phyloP scores from a whole-genome alignment of 495 filamentous ascomycete species.

The Amniculicola lignicola region DNA sequence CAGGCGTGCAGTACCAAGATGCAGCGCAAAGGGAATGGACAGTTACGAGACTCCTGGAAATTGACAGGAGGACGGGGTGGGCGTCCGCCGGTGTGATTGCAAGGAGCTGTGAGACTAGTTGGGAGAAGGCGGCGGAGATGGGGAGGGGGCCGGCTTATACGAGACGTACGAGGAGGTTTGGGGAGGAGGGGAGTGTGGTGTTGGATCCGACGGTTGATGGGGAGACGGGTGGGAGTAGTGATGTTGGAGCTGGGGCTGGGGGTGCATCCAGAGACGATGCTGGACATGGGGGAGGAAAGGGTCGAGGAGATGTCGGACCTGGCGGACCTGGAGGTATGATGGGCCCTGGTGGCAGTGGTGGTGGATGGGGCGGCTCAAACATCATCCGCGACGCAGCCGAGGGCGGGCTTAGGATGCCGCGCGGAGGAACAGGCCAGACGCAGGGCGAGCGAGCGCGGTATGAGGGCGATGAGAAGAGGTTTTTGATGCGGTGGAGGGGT shows the following conservation, averaged over 20 bases:
- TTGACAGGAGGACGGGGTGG: slow-evolving; percentile 82
- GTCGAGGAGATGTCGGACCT: slow-evolving; percentile 36
- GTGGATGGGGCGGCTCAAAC: too few relatives aligned
- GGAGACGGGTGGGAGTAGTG: slow-evolving; percentile 26
- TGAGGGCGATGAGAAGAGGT: slow-evolving; percentile 50
- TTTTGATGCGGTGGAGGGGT: slow-evolving; percentile 47
- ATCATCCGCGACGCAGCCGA: too few relatives aligned
- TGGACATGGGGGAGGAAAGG: slow-evolving; percentile 23
- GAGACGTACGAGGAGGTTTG: slow-evolving; percentile 32
- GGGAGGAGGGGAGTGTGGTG: slow-evolving; percentile 39
- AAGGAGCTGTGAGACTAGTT: slow-evolving; percentile 75
- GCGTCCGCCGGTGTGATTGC: slow-evolving; percentile 76
- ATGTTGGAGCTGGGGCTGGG: slow-evolving; percentile 31
- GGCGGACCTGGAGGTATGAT: too few relatives aligned
- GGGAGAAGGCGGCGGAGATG: slow-evolving; percentile 66
- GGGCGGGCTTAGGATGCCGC: too few relatives aligned
- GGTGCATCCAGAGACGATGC: neutral
- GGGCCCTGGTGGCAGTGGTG: too few relatives aligned
- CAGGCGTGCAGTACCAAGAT: slow-evolving; percentile 76
- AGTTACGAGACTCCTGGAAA: slow-evolving; percentile 66
- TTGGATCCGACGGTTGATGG: slow-evolving; percentile 32
- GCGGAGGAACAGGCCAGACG: too few relatives aligned
- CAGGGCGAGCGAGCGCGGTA: too few relatives aligned
- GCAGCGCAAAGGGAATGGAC: slow-evolving; percentile 71
- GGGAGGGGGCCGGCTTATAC: slow-evolving; percentile 74